Conservation (phyloP, 2,329 filamentous ascomycete genomes). For the Claviceps sp. region DNA sequence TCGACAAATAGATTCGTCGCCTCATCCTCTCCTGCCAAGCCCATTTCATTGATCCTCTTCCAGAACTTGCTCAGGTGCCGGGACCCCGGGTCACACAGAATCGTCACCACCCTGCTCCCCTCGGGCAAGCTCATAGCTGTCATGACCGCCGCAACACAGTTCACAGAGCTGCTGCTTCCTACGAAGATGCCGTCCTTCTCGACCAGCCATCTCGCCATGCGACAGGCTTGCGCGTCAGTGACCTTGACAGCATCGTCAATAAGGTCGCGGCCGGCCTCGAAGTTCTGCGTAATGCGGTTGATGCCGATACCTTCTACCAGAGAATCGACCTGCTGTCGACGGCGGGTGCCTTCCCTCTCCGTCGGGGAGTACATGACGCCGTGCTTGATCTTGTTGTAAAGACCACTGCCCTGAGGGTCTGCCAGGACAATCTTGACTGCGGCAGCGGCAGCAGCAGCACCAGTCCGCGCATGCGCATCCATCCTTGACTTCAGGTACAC, state of each 20-base stretch:
- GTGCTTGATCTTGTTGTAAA: conserved; percentile 84
- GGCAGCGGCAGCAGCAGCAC: conserved; percentile 27
- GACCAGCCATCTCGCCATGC: conserved; percentile 93
- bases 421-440: conserved; percentile 64
- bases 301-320: conserved; percentile 95
- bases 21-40: conserved; percentile 44
- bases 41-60: conserved; percentile 57
- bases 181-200: conserved; percentile 92
- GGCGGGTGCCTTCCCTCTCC: conserved; percentile 79
- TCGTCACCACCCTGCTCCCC: conserved; percentile 59
- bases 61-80: conserved; percentile 78
- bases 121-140: conserved; percentile 49
- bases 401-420: conserved; percentile 84
- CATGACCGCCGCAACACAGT: conserved; percentile 70
- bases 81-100: conserved; percentile 76
- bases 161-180: conserved; percentile 92
- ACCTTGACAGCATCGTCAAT: conserved; percentile 86
- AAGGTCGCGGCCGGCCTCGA: conserved; percentile 72
- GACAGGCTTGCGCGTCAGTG: conserved; percentile 74
- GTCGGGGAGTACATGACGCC: conserved; percentile 91
- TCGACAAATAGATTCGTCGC: conserved; percentile 34
- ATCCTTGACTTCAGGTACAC: conserved; percentile 61
- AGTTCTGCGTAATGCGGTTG: conserved; percentile 87
- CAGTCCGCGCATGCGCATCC: conserved; percentile 10
- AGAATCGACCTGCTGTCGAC: conserved; percentile 84